These are phyloP conservation scores for Paramyrothecium roridum DNA, from an alignment of 2,329 filamentous ascomycete genomes.

Conservation along the genomic window DNA sequence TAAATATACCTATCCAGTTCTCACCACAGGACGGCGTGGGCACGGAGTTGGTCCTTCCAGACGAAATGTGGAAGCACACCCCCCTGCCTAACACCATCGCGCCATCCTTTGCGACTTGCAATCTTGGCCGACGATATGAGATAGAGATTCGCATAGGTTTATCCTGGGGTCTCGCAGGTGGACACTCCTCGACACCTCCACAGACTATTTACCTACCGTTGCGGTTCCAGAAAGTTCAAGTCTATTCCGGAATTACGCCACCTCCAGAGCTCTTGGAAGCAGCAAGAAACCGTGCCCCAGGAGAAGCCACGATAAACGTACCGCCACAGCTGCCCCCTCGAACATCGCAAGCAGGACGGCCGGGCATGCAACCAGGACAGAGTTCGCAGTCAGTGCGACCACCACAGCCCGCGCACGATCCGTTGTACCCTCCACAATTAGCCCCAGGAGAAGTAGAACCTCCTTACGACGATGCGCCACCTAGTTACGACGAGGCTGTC, in stretches of 20 bases:
- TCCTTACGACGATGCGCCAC: constrained; percentile 73
- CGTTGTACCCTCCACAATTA: constrained; percentile 58
- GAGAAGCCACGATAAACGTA: constrained; percentile 29
- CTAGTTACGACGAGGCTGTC: constrained; percentile 92
- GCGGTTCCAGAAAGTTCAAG: constrained; percentile 67
- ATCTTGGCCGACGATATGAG: constrained; percentile 77
- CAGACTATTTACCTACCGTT: constrained; percentile 78
- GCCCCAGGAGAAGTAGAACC: constrained; percentile 37
- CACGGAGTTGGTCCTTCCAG: constrained; percentile 67
- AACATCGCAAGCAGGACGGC: constrained; percentile 20
- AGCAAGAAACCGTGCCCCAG: constrained; percentile 30
- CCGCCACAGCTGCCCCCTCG: constrained; percentile 34
- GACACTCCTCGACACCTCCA: constrained; percentile 30
- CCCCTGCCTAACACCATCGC: constrained; percentile 81
- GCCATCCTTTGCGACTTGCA: constrained; percentile 85
- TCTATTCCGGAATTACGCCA: constrained; percentile 86
- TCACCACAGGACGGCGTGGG: constrained; percentile 52
- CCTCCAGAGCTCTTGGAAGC: constrained; percentile 72
- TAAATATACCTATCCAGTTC: constrained; percentile 67
- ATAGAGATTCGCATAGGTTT: constrained; percentile 79
- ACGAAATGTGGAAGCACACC: constrained; percentile 67
- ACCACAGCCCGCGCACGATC: constrained; percentile 36
- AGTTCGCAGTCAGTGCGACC: constrained; percentile 15
- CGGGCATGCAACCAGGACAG: constrained; percentile 16
- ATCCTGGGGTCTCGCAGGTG: constrained; percentile 61